Evolutionary conservation across 2,329 filamentous ascomycete genomes (phyloP), one percentile per base, ranked within the genome.

Genomic region (Harringtonia aguacate): DNA sequence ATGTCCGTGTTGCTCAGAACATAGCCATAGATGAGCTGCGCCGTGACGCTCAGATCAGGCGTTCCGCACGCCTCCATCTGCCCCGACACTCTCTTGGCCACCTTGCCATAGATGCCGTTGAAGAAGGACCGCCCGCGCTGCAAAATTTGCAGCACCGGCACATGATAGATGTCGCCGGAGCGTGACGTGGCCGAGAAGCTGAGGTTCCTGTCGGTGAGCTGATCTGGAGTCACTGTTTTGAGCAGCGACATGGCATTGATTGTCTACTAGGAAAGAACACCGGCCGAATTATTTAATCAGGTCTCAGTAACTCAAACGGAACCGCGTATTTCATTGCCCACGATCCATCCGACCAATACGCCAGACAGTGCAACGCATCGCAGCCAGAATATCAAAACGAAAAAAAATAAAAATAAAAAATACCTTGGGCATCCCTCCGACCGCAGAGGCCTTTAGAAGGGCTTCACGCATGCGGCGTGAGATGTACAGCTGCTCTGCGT

Each of bases 391-490:
- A n/a, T n/a, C n/a, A n/a, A n/a, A n/a, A n/a, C n/a, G 20, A 41
- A 20, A 35, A 24, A 34, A 34, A 9, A 18, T 9, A 28, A 36
- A 29, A 28, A 5, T 31, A 37, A 20, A 29, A 24, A 18, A 37
- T 57, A 72, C 70, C 64, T 69, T 73, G 8, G 71, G 70, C 39
- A 75, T 52, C 1, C 72, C 70, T 15, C 64, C 64, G 35, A 75
- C 62, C 2, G 67, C 63, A 13, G 65, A 62, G 8, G 62, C 61
- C 51, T 74, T 74, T 28, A 74, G 56, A 24, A 75, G 55, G 2
- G 68, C 68, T 53, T 75, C 70, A 20, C 71, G 58, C 47, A 72
- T 64, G 36, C 68, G 62, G 36, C 68, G 58, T 3, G 63, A 61
- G 39, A 73, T 66, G n/a, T 48, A 48, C 42, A 70, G 55, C 44